Conservation (phyloP, 306 rosid genomes). For the Calophaca sinica region DNA sequence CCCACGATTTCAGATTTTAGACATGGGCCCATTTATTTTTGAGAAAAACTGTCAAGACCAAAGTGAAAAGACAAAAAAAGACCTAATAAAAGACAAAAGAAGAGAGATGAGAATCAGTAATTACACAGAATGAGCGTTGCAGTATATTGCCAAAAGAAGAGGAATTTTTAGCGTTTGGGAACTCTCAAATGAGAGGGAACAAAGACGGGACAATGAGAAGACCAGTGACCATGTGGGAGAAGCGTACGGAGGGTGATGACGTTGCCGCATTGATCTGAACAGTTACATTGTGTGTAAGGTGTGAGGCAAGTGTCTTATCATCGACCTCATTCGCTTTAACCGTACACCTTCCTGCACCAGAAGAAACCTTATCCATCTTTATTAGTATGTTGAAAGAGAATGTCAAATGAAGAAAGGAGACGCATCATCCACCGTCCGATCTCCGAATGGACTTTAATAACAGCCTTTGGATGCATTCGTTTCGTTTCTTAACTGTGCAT, state of each 20-base stretch:
- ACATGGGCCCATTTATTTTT: slow-evolving; percentile 3
- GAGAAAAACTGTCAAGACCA: too few species aligned
- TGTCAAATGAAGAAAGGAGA: too few species aligned
- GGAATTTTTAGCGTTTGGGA: not conserved
- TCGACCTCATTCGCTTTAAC: not conserved
- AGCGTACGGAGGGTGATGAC: slow-evolving; percentile 23
- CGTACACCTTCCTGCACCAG: slow-evolving; percentile 4
- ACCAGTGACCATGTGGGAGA: not conserved
- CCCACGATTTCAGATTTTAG: not conserved
- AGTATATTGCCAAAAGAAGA: slow-evolving; percentile 1
- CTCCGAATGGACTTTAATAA: too few species aligned
- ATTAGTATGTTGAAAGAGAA: too few species aligned
- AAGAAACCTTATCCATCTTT: too few species aligned
- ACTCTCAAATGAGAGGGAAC: slow-evolving; percentile 5
- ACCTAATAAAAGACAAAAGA: too few species aligned
- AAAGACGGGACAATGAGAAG: slow-evolving; percentile 39
- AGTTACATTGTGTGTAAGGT: slow-evolving; percentile 19
- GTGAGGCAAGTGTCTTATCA: slow-evolving; percentile 24
- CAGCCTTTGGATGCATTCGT: too few species aligned
- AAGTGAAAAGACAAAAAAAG: not conserved
- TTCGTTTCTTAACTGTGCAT: too few species aligned
- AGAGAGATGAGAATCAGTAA: not conserved
- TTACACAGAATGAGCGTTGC: not conserved
- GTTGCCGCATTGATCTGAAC: slow-evolving; percentile 23
- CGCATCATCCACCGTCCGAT: too few species aligned